Percentiles rank a stretch among this genome's conserved stretches.
These are phyloP conservation scores for Suillus sp. DNA, from an alignment of 768 basidiomycete genomes.

Conservation along the genomic window DNA sequence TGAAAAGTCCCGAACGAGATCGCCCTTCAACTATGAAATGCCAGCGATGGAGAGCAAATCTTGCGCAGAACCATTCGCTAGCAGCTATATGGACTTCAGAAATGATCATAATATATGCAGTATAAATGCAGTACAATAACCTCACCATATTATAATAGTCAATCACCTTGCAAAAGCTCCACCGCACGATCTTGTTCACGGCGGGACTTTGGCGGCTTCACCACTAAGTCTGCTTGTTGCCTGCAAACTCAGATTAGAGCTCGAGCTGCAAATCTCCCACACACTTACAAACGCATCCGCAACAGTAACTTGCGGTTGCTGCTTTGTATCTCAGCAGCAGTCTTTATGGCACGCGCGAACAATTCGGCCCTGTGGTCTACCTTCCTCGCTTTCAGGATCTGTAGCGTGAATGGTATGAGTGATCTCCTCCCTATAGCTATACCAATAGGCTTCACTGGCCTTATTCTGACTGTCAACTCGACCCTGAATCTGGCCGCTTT, in stretches of 20 bases:
- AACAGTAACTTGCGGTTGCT: constrained; percentile 79
- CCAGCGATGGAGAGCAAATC: not conserved
- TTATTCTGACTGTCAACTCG: constrained; percentile 90
- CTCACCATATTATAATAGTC: not conserved
- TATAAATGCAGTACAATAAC: not conserved
- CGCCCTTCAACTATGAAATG: not conserved
- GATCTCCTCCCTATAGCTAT: not conserved
- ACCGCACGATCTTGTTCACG: constrained; percentile 23
- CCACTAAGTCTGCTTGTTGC: constrained; percentile 78
- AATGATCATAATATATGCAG: not conserved
- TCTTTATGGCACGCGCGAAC: constrained; percentile 73
- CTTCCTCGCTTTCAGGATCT: constrained; percentile 82
- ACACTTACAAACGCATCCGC: constrained; percentile 77
- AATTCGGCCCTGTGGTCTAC: constrained; percentile 78
- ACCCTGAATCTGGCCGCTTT: constrained; percentile 74
- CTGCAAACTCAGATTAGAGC: constrained; percentile 37
- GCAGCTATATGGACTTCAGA: not conserved
- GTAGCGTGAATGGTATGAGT: not conserved
- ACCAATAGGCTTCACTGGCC: constrained; percentile 39
- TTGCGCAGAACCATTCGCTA: not conserved
- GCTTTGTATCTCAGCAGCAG: constrained; percentile 69
- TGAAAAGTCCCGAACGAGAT: not conserved
- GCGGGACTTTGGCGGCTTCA: constrained; percentile 60
- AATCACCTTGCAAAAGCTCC: constrained; percentile 5
- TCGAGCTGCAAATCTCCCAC: not conserved